phyloP scores from a whole-genome alignment of 2,329 filamentous ascomycete genomes.

The Fonsecaea pedrosoi region DNA sequence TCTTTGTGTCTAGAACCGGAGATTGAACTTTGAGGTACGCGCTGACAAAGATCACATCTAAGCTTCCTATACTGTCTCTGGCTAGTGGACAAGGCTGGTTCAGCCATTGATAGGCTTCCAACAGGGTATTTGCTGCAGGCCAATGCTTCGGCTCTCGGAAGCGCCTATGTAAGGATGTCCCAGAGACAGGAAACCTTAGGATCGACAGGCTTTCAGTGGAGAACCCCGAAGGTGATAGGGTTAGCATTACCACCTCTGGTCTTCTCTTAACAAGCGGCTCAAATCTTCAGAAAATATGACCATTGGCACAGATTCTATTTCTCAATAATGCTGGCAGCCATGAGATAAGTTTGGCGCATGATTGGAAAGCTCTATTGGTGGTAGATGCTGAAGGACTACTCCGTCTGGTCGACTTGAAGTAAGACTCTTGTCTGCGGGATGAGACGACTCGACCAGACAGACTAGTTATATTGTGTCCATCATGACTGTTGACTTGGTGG shows the following conservation, averaged over 20 bases:
- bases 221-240: not conserved
- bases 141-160: not conserved
- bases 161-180: not conserved
- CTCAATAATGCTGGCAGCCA: not conserved
- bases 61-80: not conserved
- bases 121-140: not conserved
- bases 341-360: not conserved
- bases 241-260: not conserved
- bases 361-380: not conserved
- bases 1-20: not conserved
- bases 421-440: not conserved
- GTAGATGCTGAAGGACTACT: not conserved
- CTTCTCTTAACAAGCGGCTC: not conserved
- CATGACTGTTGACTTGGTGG: conserved; percentile 25
- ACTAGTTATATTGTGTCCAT: not conserved
- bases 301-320: not conserved
- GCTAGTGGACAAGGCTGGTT: not conserved
- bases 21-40: not conserved
- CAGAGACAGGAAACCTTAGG: not conserved
- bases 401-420: not conserved
- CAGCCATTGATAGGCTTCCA: not conserved
- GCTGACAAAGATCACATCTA: not conserved
- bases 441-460: not conserved
- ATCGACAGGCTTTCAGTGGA: not conserved
- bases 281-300: not conserved